Evolutionary conservation across 768 basidiomycete genomes (phyloP).

Genomic region (Pulveroboletus sp.): DNA sequence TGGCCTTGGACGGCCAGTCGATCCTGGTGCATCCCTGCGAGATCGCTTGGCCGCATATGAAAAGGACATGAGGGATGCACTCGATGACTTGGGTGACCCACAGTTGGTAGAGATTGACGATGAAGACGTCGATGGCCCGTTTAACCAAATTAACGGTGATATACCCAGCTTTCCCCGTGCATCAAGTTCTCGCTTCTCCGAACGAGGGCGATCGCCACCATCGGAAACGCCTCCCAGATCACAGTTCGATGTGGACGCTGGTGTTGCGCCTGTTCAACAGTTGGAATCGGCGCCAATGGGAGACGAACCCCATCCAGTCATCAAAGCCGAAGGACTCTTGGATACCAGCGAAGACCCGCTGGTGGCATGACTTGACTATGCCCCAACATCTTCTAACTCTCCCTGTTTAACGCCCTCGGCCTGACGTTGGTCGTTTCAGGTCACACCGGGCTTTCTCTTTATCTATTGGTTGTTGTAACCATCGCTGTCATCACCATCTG

Average conservation of each 20-base stretch:
- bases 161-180: slow-evolving; percentile 27
- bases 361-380: slow-evolving; percentile 28
- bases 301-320: slow-evolving; percentile 49
- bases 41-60: slow-evolving; percentile 64
- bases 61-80: slow-evolving; percentile 39
- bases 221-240: slow-evolving; percentile 48
- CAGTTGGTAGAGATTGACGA: slow-evolving; percentile 33
- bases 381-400: slow-evolving; percentile 5
- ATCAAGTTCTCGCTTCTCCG: slow-evolving; percentile 21
- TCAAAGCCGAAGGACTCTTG: slow-evolving; percentile 61
- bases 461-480: slow-evolving; percentile 33
- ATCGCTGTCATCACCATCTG: slow-evolving; percentile 27
- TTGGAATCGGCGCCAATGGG: slow-evolving; percentile 47
- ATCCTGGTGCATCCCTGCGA: slow-evolving; percentile 55
- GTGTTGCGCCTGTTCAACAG: slow-evolving; percentile 44
- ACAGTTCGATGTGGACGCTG: slow-evolving; percentile 45
- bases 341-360: slow-evolving; percentile 62
- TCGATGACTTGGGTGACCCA: slow-evolving; percentile 22
- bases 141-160: slow-evolving; percentile 33
- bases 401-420: slow-evolving; percentile 7
- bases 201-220: slow-evolving; percentile 21
- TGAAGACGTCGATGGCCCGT: slow-evolving; percentile 30
- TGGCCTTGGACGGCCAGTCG: slow-evolving; percentile 42
- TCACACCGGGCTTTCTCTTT: slow-evolving; percentile 21
- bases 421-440: slow-evolving; percentile 11